Base-by-base conservation (phyloP, 148 eudicot species). In the Cornus kousa region DNA sequence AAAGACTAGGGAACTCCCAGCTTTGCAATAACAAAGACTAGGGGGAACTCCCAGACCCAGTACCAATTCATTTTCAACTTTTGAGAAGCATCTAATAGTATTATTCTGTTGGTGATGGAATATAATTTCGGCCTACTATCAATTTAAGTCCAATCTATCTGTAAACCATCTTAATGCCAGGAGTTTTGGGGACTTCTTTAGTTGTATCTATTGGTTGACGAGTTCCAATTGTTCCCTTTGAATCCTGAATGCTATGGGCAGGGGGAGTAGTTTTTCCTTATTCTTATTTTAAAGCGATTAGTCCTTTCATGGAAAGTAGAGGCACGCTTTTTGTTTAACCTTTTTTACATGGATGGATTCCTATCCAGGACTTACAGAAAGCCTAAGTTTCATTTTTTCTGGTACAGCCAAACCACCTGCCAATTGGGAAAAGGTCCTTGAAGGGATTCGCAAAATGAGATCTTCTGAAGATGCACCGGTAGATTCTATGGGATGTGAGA, bases 381-480 rank as follows among this genome's bases (percentile, higher is more conserved):
- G 13, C 68, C 12, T 67, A 74, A 22, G 68, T 74, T 62, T 17
- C 19, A 19, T 4, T 62, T 62, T 4, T 40, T 28, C 64, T 64
- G 83, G 68, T 75, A 77, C 86, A 86, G 93, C 65, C 74, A 82
- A 82, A 81, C 78, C 82, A 57, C 98, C 97, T 80, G 77, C 80
- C 43, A 85, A 92, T 65, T 94, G 98, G 97, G 87, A 84, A 80
- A 88, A 84, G 73, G 88, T 94, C 79, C 93, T 91, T 83, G 88
- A 91, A 84, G 97, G 91, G 37, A 92, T 94, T 80, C 91, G 91
- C 32, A 70, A 80, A 78, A 94, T 94, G 98, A 87, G 97, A 81
- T 89, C 97, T 66, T 87, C 88, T 43, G 94, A 92, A 87, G 87
- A 86, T 90, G 98, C 98, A 66, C 98, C 97, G 10, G 98, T 94